Evolutionary conservation across 1,139 yeast genomes (phyloP), one percentile per base, ranked within the genome.

Genomic region (Entelexis paramagnoliae): DNA sequence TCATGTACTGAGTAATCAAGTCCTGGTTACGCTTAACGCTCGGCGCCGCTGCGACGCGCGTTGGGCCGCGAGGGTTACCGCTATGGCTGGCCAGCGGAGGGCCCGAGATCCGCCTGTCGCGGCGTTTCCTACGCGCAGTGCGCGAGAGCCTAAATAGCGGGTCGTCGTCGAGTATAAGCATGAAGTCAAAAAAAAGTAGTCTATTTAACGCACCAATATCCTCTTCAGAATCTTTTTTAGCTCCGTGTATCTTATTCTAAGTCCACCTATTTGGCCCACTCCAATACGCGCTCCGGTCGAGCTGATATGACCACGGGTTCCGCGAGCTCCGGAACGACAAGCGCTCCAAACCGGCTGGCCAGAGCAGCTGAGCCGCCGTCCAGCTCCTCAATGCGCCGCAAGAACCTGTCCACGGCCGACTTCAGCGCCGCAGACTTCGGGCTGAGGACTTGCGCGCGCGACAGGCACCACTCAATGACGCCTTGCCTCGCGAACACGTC

Each of bases 381-480:
- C 2, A 53, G 42, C 16, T 58, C 62, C 30, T 52, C 54, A 14
- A 55, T 34, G 11, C 53, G 54, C 13, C 51, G 14, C 13, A 60
- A 2, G 5, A 60, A 41, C 19, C 35, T 16, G 16, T 22, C n/a
- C 5, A 55, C 55, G 2, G 57, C 52, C 20, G 47, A 38, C 19
- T 46, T 50, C n/a, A 58, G 40, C 2, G 53, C 40, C 7, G 34
- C 35, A 13, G 56, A 20, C 33, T 46, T 49, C 26, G 57, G 49
- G 80, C 79, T 8, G 79, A 45, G 16, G 71, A 58, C 75, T 73
- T 47, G 70, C 36, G 26, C 51, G 32, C 61, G 65, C 55, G 80
- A 80, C 62, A 83, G 61, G 2, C 77, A 62, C 81, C 87, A 80
- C 60, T 87, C 96, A 53, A 85, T 66, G 1, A 81, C 74, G 2